A percentile compares a stretch with the other conserved stretches of the same genome.
Conservation (phyloP, 1,284 basidiomycete species). For the Fistulinella cinereoalba region DNA sequence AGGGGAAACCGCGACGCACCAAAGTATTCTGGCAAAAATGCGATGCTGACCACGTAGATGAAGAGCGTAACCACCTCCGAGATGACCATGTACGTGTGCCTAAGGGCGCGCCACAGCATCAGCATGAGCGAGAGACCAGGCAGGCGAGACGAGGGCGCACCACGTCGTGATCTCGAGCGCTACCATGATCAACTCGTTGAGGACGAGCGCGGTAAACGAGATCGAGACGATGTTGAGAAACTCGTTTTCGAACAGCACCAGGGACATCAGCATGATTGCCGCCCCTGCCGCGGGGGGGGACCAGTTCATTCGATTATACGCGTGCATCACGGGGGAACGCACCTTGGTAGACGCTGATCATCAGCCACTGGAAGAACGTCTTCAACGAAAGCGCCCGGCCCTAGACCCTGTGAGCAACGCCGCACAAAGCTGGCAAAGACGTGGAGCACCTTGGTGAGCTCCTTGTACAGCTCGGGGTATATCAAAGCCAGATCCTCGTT, state of each 20-base stretch:
- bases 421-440: neutral
- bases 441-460: conserved; percentile 78
- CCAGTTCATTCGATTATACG: no score
- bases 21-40: conserved; percentile 95
- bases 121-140: neutral
- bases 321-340: conserved; percentile 7
- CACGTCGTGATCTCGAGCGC: conserved; percentile 97
- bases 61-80: conserved; percentile 87
- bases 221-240: conserved; percentile 98
- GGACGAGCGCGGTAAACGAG: conserved; percentile 92
- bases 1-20: conserved; percentile 51
- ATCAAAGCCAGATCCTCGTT: conserved; percentile 93
- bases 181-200: conserved; percentile 99
- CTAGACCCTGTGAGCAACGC: conserved; percentile 39
- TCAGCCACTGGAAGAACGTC: conserved; percentile 98
- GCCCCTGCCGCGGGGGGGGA: no score
- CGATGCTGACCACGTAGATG: conserved; percentile 90
- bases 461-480: conserved; percentile 98
- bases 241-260: conserved; percentile 95
- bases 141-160: conserved; percentile 42
- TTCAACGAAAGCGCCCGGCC: conserved; percentile 92
- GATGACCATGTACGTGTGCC: conserved; percentile 96
- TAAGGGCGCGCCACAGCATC: no score
- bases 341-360: conserved; percentile 98
- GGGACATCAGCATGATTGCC: conserved; percentile 97